Evolutionary conservation across 1,284 basidiomycete genomes (phyloP), one percentile per base, ranked within the genome.

Genomic region (Meira nashicola): DNA sequence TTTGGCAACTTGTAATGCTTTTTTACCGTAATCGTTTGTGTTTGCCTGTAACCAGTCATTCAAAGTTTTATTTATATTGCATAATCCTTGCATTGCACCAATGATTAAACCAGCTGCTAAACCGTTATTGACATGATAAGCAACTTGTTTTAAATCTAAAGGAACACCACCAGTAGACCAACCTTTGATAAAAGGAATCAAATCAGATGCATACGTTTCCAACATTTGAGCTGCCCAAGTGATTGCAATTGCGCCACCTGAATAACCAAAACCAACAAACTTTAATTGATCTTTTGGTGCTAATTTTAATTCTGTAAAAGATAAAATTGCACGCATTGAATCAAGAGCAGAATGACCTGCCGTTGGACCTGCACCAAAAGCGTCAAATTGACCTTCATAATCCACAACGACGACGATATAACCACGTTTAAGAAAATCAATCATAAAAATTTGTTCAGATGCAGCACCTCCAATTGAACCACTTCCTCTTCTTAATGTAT

Each of bases 321-420:
- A 55, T 11, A 75, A 54, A 12, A 63, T 65, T 0, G 74, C 73
- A 1, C 68, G 58, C 37, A 76, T 64, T 21, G 60, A 62, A 59
- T 76, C 74, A 33, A 75, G 57, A 10, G 67, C 62, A 1, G 63
- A 66, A 47, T 68, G 70, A 7, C 65, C 74, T 12, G 66, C 65
- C 21, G 68, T 63, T 12, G 40, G 57, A 8, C 67, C 74, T 1
- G 72, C 66, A 1, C 66, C 72, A 43, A 76, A 75, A 0, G 71
- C 68, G 39, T 61, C 68, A 8, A 65, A 61, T 50, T 74, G 68
- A 37, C 59, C 57, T 60, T 76, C 69, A 64, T 75, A 70, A 56
- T 76, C 74, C 1, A 73, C 66, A 12, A 75, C 68, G 0, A 68
- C 59, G 8, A 62, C 49, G 15, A 70, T 68, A 67, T 69, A 75